phyloP scores from a whole-genome alignment of 495 filamentous ascomycete genomes.

The Schizothecium vesticola region DNA sequence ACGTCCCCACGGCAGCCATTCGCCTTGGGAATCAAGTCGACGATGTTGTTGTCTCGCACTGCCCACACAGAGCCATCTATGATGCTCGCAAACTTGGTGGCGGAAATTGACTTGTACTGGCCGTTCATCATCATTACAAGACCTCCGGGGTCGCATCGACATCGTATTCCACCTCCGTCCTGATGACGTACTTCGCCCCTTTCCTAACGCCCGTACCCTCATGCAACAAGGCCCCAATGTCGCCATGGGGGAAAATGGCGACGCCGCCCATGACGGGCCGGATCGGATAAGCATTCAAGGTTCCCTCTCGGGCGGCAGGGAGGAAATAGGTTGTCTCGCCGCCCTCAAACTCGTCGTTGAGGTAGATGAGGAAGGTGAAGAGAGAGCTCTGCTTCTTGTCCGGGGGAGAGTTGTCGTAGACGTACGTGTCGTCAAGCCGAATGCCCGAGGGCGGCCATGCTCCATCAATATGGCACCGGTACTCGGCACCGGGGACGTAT shows the following conservation, averaged over 20 bases:
- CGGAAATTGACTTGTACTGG: not conserved
- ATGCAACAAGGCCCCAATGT: constrained; percentile 39
- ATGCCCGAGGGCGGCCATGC: constrained; percentile 46
- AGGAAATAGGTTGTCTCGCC: constrained; percentile 49
- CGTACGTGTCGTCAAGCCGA: constrained; percentile 34
- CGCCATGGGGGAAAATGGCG: constrained; percentile 45
- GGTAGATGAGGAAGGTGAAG: constrained; percentile 48
- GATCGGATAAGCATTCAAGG: constrained; percentile 43
- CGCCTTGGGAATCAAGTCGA: not conserved
- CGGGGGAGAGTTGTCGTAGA: constrained; percentile 42
- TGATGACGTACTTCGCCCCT: constrained; percentile 45
- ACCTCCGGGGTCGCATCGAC: constrained; percentile 23
- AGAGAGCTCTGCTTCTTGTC: constrained; percentile 42
- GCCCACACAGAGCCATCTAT: not conserved
- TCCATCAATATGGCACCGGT: constrained; percentile 43
- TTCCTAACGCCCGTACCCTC: constrained; percentile 44
- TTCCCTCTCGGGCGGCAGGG: constrained; percentile 38
- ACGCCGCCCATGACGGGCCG: constrained; percentile 44
- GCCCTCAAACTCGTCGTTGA: constrained; percentile 48
- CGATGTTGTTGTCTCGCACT: not conserved
- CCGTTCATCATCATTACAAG: not conserved
- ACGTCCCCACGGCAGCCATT: not conserved
- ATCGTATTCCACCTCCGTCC: constrained; percentile 46
- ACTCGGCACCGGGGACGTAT: constrained; percentile 48
- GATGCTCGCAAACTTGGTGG: not conserved